Evolutionary conservation across 306 rosid species (phyloP), one percentile per base, ranked within the genome.

Genomic region (Trifolium dubium): DNA sequence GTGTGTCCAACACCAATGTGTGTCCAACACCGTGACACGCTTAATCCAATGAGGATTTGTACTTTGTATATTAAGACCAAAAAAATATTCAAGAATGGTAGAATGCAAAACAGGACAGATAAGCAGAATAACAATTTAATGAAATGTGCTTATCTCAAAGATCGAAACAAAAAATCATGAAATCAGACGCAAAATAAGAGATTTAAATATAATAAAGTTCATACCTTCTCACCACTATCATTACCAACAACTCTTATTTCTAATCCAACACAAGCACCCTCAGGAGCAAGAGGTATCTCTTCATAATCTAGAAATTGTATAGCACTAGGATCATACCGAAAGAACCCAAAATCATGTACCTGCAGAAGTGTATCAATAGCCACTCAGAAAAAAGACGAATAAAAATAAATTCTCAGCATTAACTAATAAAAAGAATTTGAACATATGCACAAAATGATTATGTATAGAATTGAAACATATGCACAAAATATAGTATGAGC

Each of bases 281-380:
- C 98, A 3, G 97, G 97, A 53, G 92, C 81, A 74, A 93, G 94
- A 65, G 96, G 94, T 83, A 93, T 91, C 88, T 93, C 96, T 63
- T 91, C 98, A 23, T 93, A 93, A 71, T 65, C 79, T 53, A 89
- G 83, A 85, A 89, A 93, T 75, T 91, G 94, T 66, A 93, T 80
- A 54, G 91, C 91, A 64, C 84, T 60, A 18, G 97, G 97, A 80
- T 93, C 92, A 79, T 91, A 93, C 13, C 88, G 85, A 84, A 89
- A 93, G 90, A 93, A 93, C 64, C 98, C 98, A 86, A 93, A 93
- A 87, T 93, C 98, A 73, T 93, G 98, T 46, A 93, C 98, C 98
- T 93, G 80, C 55, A 71, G 30, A 31, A 47, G 75, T n/a, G 49
- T 51, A 80, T 37, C 63, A 41, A 62, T 61, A 66, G 49, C 69